Evolutionary conservation across 331 rosid species (phyloP).

Genomic region (Rhamnella rubrinervis): DNA sequence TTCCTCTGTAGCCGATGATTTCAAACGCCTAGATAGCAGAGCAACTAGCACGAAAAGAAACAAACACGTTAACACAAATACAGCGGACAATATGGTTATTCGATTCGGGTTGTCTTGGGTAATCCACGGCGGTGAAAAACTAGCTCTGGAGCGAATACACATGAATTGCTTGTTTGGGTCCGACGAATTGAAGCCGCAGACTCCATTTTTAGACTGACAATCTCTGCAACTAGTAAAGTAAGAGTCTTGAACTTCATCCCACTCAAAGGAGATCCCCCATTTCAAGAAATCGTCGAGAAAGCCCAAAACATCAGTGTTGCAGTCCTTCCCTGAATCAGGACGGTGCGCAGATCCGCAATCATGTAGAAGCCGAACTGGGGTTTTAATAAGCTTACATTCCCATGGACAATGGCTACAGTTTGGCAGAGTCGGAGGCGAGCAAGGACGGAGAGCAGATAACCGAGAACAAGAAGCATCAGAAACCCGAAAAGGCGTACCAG

Average conservation of each 20-base stretch:
- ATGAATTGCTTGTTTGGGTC: constrained; percentile 50
- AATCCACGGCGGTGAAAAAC: constrained; percentile 52
- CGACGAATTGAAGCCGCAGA: constrained; percentile 75
- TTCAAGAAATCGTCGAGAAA: constrained; percentile 45
- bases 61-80: constrained; percentile 41
- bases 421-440: constrained; percentile 55
- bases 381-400: constrained; percentile 70
- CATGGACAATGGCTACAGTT: constrained; percentile 70
- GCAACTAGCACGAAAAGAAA: constrained; percentile 31
- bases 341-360: constrained; percentile 51
- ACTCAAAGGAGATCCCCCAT: constrained; percentile 54
- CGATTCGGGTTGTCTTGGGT: constrained; percentile 30
- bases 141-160: constrained; percentile 43
- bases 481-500: constrained; percentile 61
- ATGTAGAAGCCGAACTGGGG: constrained; percentile 46
- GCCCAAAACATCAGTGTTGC: constrained; percentile 61
- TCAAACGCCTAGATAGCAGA: constrained; percentile 40
- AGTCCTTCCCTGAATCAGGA: constrained; percentile 39
- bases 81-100: constrained; percentile 30
- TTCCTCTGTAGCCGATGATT: constrained; percentile 38
- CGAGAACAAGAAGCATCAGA: constrained; percentile 63
- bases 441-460: constrained; percentile 58
- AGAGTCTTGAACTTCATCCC: constrained; percentile 67
- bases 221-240: constrained; percentile 58
- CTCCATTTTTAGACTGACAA: constrained; percentile 47